Evolutionary conservation across 2,329 filamentous ascomycete genomes (phyloP), one percentile per base, ranked within the genome.

Genomic region (Magnaporthiopsis rhizophila): DNA sequence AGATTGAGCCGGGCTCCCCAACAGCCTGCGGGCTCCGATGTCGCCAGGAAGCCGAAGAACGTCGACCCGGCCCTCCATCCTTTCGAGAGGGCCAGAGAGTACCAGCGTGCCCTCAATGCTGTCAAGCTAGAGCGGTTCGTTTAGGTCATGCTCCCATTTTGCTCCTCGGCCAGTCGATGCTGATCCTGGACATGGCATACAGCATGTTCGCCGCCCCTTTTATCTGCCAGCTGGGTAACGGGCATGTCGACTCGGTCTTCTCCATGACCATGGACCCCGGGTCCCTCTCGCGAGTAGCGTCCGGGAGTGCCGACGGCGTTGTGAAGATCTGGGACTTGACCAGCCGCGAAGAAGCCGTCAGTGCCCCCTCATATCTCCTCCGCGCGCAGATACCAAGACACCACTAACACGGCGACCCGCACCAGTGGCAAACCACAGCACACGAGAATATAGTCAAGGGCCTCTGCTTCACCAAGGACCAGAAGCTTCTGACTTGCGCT

Each of bases 361-460:
- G 62, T 21, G 26, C 36, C 24, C 4, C 34, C 36, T 26, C 24
- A 28, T 57, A 13, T 21, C 24, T 30, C 57, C 57, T 28, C 5
- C n/a, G 26, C 6, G 57, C 12, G 57, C 57, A 11, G 57, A 18
- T 18, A 24, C 92, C 88, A 7, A 21, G 21, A 62, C 21, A 2
- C 21, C 13, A 45, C 61, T 62, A 26, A 62, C 53, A n/a, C 53
- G 18, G 28, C 28, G 24, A 15, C 21, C 28, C 15, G 24, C 30
- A 30, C 24, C 56, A 63, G 62, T 63, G 62, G 86, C 83, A 89
- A 69, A 83, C 83, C 0, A 86, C 89, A 67, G 94, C 92, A 30
- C 96, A 99, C 74, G 91, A 97, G 70, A 96, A 96, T 70, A 89
- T 97, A 59, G 91, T 98, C 69, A 97, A 96, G 80, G 90, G 90